phyloP scores from a whole-genome alignment of 306 rosid genomes.

The Spatholobus suberectus region DNA sequence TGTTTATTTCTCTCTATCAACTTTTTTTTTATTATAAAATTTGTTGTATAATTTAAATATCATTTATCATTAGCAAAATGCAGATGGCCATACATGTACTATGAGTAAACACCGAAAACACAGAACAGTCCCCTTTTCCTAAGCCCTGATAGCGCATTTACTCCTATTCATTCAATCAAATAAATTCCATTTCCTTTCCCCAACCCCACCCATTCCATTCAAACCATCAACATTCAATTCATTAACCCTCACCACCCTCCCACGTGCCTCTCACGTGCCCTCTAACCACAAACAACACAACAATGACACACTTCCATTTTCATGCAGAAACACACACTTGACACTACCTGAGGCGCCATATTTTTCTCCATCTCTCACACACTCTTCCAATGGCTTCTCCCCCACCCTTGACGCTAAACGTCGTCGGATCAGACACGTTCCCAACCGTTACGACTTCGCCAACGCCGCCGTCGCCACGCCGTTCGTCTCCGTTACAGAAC shows the following conservation, averaged over 20 bases:
- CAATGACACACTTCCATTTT: not conserved
- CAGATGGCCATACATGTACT: too few relatives aligned
- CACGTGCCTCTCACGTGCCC: slow-evolving; percentile 45
- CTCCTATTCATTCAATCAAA: slow-evolving; percentile 28
- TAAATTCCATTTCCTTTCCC: slow-evolving; percentile 27
- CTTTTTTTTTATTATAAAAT: too few relatives aligned
- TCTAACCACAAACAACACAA: not conserved
- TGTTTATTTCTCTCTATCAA: too few relatives aligned
- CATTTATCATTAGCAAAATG: too few relatives aligned
- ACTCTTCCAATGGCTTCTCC: slow-evolving; percentile 43
- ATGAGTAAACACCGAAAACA: not conserved
- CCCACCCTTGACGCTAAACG: slow-evolving; percentile 43
- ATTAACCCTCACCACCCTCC: not conserved
- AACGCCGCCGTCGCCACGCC: slow-evolving; percentile 31
- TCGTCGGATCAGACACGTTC: slow-evolving; percentile 47
- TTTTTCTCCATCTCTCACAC: not conserved
- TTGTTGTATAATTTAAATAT: too few relatives aligned
- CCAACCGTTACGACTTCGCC: not conserved
- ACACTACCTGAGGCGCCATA: not conserved
- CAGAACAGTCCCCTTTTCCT: not conserved
- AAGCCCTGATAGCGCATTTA: slow-evolving; percentile 44
- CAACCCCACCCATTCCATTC: slow-evolving; percentile 17
- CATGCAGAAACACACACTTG: not conserved
- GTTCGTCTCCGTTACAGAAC: slow-evolving; percentile 40
- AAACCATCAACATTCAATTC: slow-evolving; percentile 34